Percentiles rank a stretch among this genome's conserved stretches.
Conservation (phyloP, 768 basidiomycete genomes). For the Termitomyces titanicus region DNA sequence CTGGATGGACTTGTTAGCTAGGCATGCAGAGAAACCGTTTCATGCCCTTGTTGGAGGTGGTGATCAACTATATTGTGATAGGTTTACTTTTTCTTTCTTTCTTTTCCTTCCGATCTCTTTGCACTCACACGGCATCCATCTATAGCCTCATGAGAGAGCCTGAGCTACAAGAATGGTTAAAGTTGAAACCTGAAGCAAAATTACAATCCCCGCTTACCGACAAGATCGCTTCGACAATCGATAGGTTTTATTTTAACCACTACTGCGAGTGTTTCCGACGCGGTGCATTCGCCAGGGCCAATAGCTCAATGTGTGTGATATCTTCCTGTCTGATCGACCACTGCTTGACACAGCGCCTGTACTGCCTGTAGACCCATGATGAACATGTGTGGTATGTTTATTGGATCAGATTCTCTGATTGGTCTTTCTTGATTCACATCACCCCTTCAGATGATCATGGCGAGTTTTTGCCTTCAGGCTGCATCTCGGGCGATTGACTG, state of each 20-base stretch:
- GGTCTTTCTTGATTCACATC: background rate
- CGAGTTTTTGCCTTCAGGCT: slow-evolving; percentile 28
- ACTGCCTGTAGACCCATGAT: slow-evolving; percentile 63
- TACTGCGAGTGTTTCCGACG: slow-evolving; percentile 85
- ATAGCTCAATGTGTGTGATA: slow-evolving; percentile 76
- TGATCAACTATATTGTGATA: slow-evolving; percentile 88
- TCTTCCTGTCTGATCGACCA: background rate
- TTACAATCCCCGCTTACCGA: slow-evolving; percentile 55
- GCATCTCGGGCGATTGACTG: slow-evolving; percentile 1
- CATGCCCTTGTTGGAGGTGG: slow-evolving; percentile 94
- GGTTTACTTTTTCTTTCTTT: no score
- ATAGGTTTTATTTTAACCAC: slow-evolving; percentile 88
- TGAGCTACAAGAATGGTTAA: slow-evolving; percentile 85
- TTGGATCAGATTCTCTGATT: background rate
- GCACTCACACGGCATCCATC: background rate
- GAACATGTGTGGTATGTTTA: slow-evolving; percentile 72
- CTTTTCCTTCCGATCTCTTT: background rate
- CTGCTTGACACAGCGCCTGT: slow-evolving; percentile 3
- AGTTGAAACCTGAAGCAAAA: slow-evolving; percentile 56
- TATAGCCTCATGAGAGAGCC: slow-evolving; percentile 78
- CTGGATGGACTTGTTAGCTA: slow-evolving; percentile 88
- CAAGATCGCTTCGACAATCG: slow-evolving; percentile 73
- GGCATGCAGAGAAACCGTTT: slow-evolving; percentile 78
- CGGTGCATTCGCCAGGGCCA: slow-evolving; percentile 89
- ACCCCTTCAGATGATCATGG: slow-evolving; percentile 68